Base-by-base conservation (phyloP, 352 stramenopile species). In the Globisporangium yorkense region DNA sequence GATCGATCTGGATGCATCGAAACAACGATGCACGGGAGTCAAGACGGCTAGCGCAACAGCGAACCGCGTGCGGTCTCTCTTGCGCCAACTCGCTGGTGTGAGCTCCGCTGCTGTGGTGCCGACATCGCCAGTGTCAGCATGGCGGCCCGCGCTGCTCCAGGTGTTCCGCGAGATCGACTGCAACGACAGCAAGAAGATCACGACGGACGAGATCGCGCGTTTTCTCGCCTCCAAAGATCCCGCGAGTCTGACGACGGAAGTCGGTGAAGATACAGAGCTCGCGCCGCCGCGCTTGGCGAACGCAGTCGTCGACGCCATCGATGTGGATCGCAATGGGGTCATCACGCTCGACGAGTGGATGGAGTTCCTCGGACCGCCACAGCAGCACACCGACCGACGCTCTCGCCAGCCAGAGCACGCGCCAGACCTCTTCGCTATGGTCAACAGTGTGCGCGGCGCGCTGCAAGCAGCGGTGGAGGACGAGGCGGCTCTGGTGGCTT, bases 171-270 rank as follows among this genome's bases (percentile, higher is more conserved):
- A 61, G 12, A 81, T 88, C 12, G 78, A 89, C 39, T 24, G 45
- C 18, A 71, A 91, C 52, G 49, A 56, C 31, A 89, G 73, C 61
- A 67, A 66, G 18, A 81, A 89, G 65, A 71, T 91, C 37, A 83
- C 72, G 24, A 61, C 59, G 44, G 62, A 72, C 24, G 79, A 89
- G 51, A 51, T 91, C 3, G 58, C 74, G 27, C 18, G n/a, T 6
- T 91, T 84, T 51, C 53, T 91, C 9, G 40, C 24, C 3, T 45
- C 18, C 12, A 57, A 72, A 20, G 46, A 72, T 52, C 52, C 67
- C 10, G 8, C 40, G 6, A 27, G 35, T 4, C 48, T 75, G 44
- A 27, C 9, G 15, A 18, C 46, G 60, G 16, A 50, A 51, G 2
- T 2, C 40, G 31, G 59, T 37, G 46, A 58, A 1, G 54, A 54